A percentile compares a stretch with the other conserved stretches of the same genome.
phyloP scores from a whole-genome alignment of 805 yeast species.

The Yamadazyma nakazawae region DNA sequence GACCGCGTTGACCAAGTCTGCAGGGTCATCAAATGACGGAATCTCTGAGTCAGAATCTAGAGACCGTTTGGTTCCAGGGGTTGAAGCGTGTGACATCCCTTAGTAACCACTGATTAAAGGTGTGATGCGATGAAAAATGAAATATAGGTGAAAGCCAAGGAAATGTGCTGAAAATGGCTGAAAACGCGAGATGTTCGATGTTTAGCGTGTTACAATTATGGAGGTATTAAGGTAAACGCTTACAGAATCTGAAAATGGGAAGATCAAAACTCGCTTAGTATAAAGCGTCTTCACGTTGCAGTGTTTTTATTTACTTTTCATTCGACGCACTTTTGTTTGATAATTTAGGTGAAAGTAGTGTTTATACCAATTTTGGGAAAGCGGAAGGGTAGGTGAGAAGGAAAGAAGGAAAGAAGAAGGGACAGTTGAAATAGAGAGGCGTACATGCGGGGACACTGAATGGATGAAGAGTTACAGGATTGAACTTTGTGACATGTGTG shows the following conservation, averaged over 20 bases:
- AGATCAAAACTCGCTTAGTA: neutral
- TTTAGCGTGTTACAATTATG: neutral
- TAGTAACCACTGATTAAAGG: neutral
- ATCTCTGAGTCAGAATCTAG: slow-evolving; percentile 22
- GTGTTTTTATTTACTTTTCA: slow-evolving; percentile 11
- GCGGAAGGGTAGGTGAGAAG: neutral
- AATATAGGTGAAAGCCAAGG: neutral
- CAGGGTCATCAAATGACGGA: slow-evolving; percentile 53
- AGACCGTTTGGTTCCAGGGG: slow-evolving; percentile 29
- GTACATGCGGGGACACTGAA: too few species aligned
- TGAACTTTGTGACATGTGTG: too few species aligned
- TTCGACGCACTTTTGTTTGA: slow-evolving; percentile 6
- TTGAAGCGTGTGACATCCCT: slow-evolving; percentile 24
- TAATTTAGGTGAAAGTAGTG: neutral
- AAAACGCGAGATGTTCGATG: neutral
- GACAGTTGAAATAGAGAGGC: too few species aligned
- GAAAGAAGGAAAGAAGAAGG: too few species aligned
- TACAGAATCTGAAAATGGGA: neutral
- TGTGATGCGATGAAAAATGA: neutral
- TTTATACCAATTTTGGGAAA: neutral
- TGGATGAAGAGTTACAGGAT: too few species aligned
- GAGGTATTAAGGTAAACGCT: too few species aligned
- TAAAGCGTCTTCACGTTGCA: slow-evolving; percentile 3
- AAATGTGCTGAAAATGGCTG: neutral
- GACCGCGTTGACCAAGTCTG: slow-evolving; percentile 69